A percentile compares a stretch with the other conserved stretches of the same genome.
phyloP scores from a whole-genome alignment of 257 asterid genomes.

The Ocimum tenuiflorum region DNA sequence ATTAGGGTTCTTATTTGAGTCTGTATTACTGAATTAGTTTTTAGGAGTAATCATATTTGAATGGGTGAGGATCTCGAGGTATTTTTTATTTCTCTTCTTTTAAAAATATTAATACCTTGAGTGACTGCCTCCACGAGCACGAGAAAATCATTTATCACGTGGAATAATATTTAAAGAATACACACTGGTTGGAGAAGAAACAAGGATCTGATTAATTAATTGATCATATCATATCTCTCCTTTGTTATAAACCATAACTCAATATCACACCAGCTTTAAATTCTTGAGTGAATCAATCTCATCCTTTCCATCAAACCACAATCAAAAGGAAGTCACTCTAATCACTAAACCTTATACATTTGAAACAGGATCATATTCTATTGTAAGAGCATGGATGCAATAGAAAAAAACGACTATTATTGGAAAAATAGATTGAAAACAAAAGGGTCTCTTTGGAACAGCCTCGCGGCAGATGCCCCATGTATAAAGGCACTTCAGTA shows the following conservation, averaged over 20 bases:
- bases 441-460: too few relatives aligned
- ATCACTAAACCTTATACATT: not conserved
- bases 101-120: too few relatives aligned
- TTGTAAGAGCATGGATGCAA: not conserved
- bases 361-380: not conserved
- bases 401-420: not conserved
- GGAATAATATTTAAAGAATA: not conserved
- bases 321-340: not conserved
- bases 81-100: too few relatives aligned
- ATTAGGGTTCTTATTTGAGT: too few relatives aligned
- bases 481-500: too few relatives aligned
- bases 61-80: too few relatives aligned
- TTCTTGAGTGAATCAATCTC: not conserved
- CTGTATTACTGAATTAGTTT: too few relatives aligned
- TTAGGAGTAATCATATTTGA: too few relatives aligned
- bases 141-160: not conserved
- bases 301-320: not conserved
- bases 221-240: not conserved
- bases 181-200: not conserved
- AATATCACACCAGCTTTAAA: not conserved
- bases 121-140: too few relatives aligned
- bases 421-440: too few relatives aligned
- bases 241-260: not conserved
- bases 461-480: too few relatives aligned
- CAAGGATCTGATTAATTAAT: not conserved